Evolutionary conservation across 2,329 filamentous ascomycete genomes (phyloP), one percentile per base, ranked within the genome.

Genomic region (Cladobotryum protrusum): DNA sequence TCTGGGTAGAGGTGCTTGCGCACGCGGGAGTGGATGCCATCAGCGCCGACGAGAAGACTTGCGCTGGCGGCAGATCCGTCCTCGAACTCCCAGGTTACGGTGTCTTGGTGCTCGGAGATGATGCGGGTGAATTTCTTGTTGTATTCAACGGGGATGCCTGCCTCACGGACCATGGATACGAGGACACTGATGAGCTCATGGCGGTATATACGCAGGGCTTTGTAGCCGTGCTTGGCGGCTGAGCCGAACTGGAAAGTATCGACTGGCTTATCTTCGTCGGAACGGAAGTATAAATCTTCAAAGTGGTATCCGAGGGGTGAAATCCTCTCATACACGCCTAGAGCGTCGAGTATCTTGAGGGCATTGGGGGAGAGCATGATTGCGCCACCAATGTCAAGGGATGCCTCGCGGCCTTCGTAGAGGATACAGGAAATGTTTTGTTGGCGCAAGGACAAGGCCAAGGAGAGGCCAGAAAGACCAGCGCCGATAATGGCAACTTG

Each of bases 321-420:
- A 45, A 82, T 65, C 3, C 67, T 65, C 1, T 68, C 42, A 56
- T 79, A 79, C 3, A 81, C 63, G 0, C 68, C 72, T 0, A 83
- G 61, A 0, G 58, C 61, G 53, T 82, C 74, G 0, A 84, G 68
- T 36, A 82, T 67, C 4, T 71, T 69, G 1, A 83, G 69, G 0
- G 78, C 76, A 47, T 83, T 83, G 5, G 80, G 79, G 0, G 78
- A 79, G 2, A 83, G 71, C 73, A 81, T 79, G 29, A 83, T 67
- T 1, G 76, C 78, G 3, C 79, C 79, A 15, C 75, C 75, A 19
- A 74, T 73, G 52, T 75, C 68, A 2, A 73, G 67, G 1, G 72
- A 66, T 0, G 68, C 67, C 0, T 64, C 51, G 8, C 74, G 70
- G 13, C 69, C 66, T 53, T 83, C 79, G 53, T 79, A 82, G 45